A percentile compares a stretch with the other conserved stretches of the same genome.
Conservation (phyloP, 2,329 filamentous ascomycete genomes). For the Venturia oleaginea region DNA sequence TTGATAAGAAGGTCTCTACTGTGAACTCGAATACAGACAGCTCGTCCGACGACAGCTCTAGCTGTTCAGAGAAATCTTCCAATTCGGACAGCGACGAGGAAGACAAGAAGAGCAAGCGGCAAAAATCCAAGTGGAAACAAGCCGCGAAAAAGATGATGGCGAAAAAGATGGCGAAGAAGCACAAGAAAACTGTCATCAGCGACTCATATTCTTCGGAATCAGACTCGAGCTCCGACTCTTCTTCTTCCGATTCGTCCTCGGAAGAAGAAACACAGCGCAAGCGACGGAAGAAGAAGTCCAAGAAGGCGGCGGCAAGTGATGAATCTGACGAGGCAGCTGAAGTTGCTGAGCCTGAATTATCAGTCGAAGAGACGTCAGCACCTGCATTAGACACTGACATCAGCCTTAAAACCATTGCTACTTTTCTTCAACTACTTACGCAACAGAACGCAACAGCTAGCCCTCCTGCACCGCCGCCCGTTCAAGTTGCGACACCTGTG, state of each 20-base stretch:
- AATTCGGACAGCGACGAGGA: conserved; percentile 2
- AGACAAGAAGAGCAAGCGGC: conserved; percentile 9
- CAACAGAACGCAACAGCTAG: background rate
- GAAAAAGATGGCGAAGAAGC: conserved; percentile 16
- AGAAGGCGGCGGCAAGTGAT: conserved; percentile 16
- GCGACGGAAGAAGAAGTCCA: conserved; percentile 17
- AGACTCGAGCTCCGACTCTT: conserved; percentile 14
- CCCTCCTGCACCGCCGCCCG: background rate
- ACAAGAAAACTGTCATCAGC: conserved; percentile 17
- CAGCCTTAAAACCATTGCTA: background rate
- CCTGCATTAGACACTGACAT: background rate
- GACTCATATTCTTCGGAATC: conserved; percentile 15
- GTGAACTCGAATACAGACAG: conserved; percentile 1
- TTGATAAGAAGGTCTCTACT: background rate
- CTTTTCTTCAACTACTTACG: background rate
- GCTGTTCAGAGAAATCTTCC: conserved; percentile 4
- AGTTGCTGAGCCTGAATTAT: background rate
- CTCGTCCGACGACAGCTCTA: conserved; percentile 7
- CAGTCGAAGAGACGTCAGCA: background rate
- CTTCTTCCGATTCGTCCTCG: conserved; percentile 14
- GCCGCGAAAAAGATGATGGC: conserved; percentile 18
- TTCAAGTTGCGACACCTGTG: background rate
- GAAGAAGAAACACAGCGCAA: conserved; percentile 16
- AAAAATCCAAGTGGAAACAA: conserved; percentile 17
- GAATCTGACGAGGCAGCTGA: conserved; percentile 16